Evolutionary conservation across 1,139 yeast genomes (phyloP), one percentile per base, ranked within the genome.

Genomic region (Kurtzmaniella natalensis): DNA sequence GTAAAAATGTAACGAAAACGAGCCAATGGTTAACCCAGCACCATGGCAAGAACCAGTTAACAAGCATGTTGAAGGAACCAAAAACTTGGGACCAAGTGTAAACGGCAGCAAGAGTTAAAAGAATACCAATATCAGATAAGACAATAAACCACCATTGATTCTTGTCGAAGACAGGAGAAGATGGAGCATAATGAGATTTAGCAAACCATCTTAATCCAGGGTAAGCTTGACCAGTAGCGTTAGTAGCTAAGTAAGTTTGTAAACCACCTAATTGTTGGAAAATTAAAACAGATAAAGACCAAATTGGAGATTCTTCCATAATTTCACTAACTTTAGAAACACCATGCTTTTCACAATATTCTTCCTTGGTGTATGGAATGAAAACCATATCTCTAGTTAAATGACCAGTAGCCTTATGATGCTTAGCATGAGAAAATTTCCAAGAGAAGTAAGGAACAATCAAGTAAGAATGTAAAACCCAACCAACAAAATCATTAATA

Each of bases 361-460:
- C 66, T 40, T 81, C 75, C 50, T 74, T 73, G 35, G 82, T 76
- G 53, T 71, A 68, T 41, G 95, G 95, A 35, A 85, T 74, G 52
- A 83, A 85, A 34, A 85, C 95, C 78, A 81, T 85, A 58, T 85
- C 95, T 54, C 83, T 72, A 37, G 81, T 70, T 57, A 85, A 56
- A 59, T 85, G 85, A 45, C 92, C 94, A 32, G 94, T 85, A 36
- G 87, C 85, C 70, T 85, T 84, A 70, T 85, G 95, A 64, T 85
- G 95, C 64, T 81, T 84, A 34, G 84, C 75, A 59, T 85, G 95
- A 32, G 85, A 70, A 54, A 74, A 78, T 55, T 85, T 81, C 95
- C 95, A 85, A 5, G 92, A 81, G 55, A 84, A 85, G 64, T 81
- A 85, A 30, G 95, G 95, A 38, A 85, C 94, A 43, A 84, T 60